Conservation (phyloP, 164 flowering plant genomes). For the Magnolia kwangsiensis region DNA sequence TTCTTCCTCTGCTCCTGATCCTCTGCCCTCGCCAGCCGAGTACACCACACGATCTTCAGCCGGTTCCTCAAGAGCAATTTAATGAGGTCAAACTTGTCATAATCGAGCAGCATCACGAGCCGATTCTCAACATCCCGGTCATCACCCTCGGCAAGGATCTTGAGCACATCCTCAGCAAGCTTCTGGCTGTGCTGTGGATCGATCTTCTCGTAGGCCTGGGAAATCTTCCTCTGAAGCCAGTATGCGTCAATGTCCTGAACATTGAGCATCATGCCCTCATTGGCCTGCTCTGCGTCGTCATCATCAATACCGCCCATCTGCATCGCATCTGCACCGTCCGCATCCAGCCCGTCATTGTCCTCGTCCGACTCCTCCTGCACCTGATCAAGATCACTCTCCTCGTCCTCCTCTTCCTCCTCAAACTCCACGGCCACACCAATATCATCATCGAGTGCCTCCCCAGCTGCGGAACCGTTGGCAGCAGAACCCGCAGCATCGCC, state of each 20-base stretch:
- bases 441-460: slow-evolving; percentile 86
- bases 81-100: slow-evolving; percentile 77
- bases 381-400: slow-evolving; percentile 78
- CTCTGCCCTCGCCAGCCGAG: slow-evolving; percentile 87
- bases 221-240: slow-evolving; percentile 96
- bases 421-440: slow-evolving; percentile 97
- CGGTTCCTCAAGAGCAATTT: slow-evolving; percentile 68
- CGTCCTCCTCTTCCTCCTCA: slow-evolving; percentile 87
- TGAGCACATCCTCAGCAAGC: slow-evolving; percentile 86
- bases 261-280: slow-evolving; percentile 74
- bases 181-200: slow-evolving; percentile 92
- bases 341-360: slow-evolving; percentile 66
- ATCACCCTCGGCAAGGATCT: slow-evolving; percentile 88
- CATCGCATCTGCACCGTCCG: slow-evolving; percentile 60
- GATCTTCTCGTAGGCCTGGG: slow-evolving; percentile 78
- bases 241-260: slow-evolving; percentile 98
- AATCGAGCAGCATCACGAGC: slow-evolving; percentile 67
- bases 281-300: slow-evolving; percentile 68
- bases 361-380: slow-evolving; percentile 71
- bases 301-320: slow-evolving; percentile 97
- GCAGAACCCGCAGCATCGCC: slow-evolving; percentile 43
- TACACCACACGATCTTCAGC: slow-evolving; percentile 89
- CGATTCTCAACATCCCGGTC: slow-evolving; percentile 80
- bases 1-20: slow-evolving; percentile 80
- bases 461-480: slow-evolving; percentile 34